Base-by-base conservation (phyloP, 1,139 yeast species). In the Blastobotrys serpentis region DNA sequence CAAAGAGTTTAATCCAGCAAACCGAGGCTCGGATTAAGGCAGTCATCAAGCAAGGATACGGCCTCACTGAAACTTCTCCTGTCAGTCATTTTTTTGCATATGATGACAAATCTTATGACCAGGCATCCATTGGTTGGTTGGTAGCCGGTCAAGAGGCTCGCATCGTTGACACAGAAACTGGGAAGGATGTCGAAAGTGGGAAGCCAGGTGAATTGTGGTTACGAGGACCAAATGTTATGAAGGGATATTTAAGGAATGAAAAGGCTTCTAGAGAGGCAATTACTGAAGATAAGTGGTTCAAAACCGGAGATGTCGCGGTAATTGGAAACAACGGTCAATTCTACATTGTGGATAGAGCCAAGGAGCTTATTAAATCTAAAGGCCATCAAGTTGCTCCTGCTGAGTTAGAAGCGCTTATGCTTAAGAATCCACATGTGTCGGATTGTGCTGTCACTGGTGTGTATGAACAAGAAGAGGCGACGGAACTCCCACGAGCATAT, bases 311-410 rank as follows among this genome's bases (percentile, higher is more conserved):
- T 66, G 78, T 85, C 52, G 90, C 85, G 2, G 68, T 70, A 38
- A 67, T 84, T 43, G 77, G 73, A 38, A 61, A 63, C 8, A 72
- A 72, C 36, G 86, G 84, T 22, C 75, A 82, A 56, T 68, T 83
- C 41, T 71, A 62, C 54, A 82, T 86, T 50, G 78, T 86, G 50
- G 95, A 86, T 64, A 74, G 95, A 51, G 86, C 83, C 42, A 86
- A 86, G 70, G 87, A 85, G 64, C 81, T 85, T 66, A 86, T 85
- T 74, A 85, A 86, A 66, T 73, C 87, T 6, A 90, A 86, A 67
- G 94, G 92, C 51, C 90, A 85, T 64, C 87, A 86, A 64, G 82
- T 86, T 30, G 84, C 92, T 0, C 92, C 94, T 1, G 94, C 87
- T 53, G 84, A 81, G 64, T 78, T 86, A 46, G 94, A 86, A 62